Conservation (phyloP, 2,329 filamentous ascomycete genomes). For the Fusarium chlamydosporum region DNA sequence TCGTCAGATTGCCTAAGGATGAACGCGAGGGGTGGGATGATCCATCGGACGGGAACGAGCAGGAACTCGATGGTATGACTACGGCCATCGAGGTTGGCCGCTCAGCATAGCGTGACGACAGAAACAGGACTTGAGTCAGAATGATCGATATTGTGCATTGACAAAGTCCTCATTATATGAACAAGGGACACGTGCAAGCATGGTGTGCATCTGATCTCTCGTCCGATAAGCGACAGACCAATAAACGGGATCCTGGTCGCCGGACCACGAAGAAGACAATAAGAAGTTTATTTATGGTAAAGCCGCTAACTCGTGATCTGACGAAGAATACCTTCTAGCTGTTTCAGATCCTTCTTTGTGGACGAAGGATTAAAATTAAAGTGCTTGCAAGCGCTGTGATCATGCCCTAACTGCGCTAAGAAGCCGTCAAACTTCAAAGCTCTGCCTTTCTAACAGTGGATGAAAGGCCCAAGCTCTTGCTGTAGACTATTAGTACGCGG, state of each 20-base stretch:
- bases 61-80: slow-evolving; percentile 9
- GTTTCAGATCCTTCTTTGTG: slow-evolving; percentile 4
- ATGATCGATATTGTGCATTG: background rate
- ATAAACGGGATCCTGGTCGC: background rate
- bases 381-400: slow-evolving; percentile 8
- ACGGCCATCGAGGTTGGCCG: slow-evolving; percentile 14
- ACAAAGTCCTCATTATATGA: background rate
- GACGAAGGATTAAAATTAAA: slow-evolving; percentile 2
- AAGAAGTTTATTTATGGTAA: slow-evolving; percentile 1
- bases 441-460: background rate
- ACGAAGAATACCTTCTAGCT: background rate
- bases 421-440: slow-evolving; percentile 6
- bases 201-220: background rate
- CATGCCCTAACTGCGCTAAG: slow-evolving; percentile 5
- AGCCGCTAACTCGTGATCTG: background rate
- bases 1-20: slow-evolving; percentile 30
- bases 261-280: background rate
- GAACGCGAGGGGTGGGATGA: slow-evolving; percentile 32
- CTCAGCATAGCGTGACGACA: background rate
- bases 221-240: slow-evolving; percentile 2
- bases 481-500: background rate
- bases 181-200: background rate
- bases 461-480: background rate
- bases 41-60: background rate
- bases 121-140: background rate